These are phyloP conservation scores for Penicillium janthinellum DNA, from an alignment of 2,329 filamentous ascomycete genomes.

Conservation along the genomic window DNA sequence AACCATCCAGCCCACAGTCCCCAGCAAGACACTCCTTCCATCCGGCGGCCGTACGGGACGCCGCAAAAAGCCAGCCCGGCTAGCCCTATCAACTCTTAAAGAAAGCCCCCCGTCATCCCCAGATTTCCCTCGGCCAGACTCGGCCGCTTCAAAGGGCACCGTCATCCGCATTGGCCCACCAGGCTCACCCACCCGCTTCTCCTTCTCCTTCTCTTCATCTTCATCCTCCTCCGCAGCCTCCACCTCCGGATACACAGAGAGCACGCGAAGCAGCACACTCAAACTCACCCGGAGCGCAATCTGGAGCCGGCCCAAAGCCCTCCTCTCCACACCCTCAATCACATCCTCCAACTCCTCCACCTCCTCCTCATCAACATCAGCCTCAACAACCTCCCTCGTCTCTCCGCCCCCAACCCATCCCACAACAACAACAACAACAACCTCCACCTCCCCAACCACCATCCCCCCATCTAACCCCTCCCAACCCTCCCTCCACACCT, in stretches of 20 bases:
- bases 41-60: constrained; percentile 47
- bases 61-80: constrained; percentile 25
- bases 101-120: constrained; percentile 27
- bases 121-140: constrained; percentile 31
- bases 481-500: constrained; percentile 34
- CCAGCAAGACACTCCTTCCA: constrained; percentile 36
- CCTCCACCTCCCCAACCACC: constrained; percentile 17
- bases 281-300: constrained; percentile 19
- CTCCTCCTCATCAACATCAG: constrained; percentile 11
- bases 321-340: constrained; percentile 38
- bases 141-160: constrained; percentile 38
- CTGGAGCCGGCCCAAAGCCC: constrained; percentile 26
- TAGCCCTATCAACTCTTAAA: constrained; percentile 27
- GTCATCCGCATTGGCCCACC: constrained; percentile 37
- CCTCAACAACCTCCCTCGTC: constrained; percentile 1
- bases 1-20: constrained; percentile 34
- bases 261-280: neutral
- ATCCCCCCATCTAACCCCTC: constrained; percentile 31
- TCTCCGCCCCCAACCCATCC: constrained; percentile 5
- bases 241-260: constrained; percentile 6
- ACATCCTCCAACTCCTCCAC: constrained; percentile 34
- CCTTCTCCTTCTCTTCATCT: constrained; percentile 37
- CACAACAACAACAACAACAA: neutral
- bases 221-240: constrained; percentile 26
- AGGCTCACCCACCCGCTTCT: constrained; percentile 34